phyloP scores from a whole-genome alignment of 805 yeast species.

The Cephaloascus albidus region DNA sequence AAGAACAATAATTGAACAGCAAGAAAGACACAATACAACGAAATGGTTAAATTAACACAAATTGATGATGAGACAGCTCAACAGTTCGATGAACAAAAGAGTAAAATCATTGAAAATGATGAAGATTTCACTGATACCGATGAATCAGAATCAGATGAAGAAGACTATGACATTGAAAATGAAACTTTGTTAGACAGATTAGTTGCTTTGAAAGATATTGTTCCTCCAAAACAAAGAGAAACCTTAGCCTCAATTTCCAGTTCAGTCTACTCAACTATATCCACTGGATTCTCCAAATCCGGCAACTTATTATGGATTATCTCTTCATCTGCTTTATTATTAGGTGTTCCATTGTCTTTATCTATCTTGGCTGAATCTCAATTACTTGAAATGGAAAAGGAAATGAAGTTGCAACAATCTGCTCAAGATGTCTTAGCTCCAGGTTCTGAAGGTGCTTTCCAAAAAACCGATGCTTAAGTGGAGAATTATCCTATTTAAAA shows the following conservation, averaged over 20 bases:
- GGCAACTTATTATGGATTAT: slow-evolving; percentile 81
- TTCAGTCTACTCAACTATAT: slow-evolving; percentile 28
- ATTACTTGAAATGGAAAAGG: slow-evolving; percentile 88
- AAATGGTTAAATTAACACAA: slow-evolving; percentile 71
- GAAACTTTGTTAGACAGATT: slow-evolving; percentile 86
- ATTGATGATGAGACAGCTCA: slow-evolving; percentile 48
- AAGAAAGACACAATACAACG: slow-evolving; percentile 9
- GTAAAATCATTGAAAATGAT: slow-evolving; percentile 18
- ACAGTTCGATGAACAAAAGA: slow-evolving; percentile 23
- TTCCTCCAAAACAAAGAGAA: slow-evolving; percentile 79
- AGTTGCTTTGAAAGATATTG: slow-evolving; percentile 82
- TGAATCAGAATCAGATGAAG: slow-evolving; percentile 48
- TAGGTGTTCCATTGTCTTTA: slow-evolving; percentile 89
- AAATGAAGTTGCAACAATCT: slow-evolving; percentile 72
- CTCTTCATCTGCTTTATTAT: slow-evolving; percentile 72
- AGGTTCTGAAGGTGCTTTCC: slow-evolving; percentile 43
- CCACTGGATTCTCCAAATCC: slow-evolving; percentile 42
- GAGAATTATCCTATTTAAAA: too few relatives aligned
- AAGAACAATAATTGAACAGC: too few relatives aligned
- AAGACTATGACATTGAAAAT: slow-evolving; percentile 62
- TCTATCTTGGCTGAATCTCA: slow-evolving; percentile 90
- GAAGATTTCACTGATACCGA: slow-evolving; percentile 24
- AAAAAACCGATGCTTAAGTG: slow-evolving; percentile 23
- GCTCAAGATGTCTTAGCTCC: slow-evolving; percentile 69
- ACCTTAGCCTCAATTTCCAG: slow-evolving; percentile 17